Conservation (phyloP, 495 filamentous ascomycete species). For the Stereocaulon alpinum region DNA sequence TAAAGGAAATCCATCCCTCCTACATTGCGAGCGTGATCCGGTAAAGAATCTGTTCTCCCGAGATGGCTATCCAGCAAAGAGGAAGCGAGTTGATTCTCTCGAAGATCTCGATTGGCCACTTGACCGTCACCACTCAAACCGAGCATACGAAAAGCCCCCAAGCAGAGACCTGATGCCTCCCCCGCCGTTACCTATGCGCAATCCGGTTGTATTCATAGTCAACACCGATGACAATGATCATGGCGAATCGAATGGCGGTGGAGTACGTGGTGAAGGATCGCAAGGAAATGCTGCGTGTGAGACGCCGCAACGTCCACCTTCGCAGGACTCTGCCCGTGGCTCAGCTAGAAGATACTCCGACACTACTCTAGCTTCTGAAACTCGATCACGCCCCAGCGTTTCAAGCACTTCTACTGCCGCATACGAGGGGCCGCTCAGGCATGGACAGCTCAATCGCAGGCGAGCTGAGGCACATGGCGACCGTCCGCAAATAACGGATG, state of each 20-base stretch:
- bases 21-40: not conserved
- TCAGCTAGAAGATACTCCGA: not conserved
- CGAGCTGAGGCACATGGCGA: too few species aligned
- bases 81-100: slow-evolving; percentile 3
- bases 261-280: not conserved
- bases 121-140: not conserved
- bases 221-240: not conserved
- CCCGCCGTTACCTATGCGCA: slow-evolving; percentile 8
- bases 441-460: too few species aligned
- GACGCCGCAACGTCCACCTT: slow-evolving; percentile 3
- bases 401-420: too few species aligned
- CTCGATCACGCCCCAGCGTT: too few species aligned
- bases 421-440: too few species aligned
- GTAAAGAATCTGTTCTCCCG: too few species aligned
- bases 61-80: slow-evolving; percentile 7
- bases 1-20: not conserved
- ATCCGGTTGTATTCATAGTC: not conserved
- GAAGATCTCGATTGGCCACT: not conserved
- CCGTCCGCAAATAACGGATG: too few species aligned
- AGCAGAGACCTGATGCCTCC: slow-evolving; percentile 22
- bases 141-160: not conserved
- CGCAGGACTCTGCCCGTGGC: not conserved
- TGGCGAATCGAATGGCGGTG: not conserved
- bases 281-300: not conserved
- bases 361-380: too few species aligned